Evolutionary conservation across 2,329 filamentous ascomycete genomes (phyloP), one percentile per base, ranked within the genome.

Genomic region (Xenoacremonium recifei): DNA sequence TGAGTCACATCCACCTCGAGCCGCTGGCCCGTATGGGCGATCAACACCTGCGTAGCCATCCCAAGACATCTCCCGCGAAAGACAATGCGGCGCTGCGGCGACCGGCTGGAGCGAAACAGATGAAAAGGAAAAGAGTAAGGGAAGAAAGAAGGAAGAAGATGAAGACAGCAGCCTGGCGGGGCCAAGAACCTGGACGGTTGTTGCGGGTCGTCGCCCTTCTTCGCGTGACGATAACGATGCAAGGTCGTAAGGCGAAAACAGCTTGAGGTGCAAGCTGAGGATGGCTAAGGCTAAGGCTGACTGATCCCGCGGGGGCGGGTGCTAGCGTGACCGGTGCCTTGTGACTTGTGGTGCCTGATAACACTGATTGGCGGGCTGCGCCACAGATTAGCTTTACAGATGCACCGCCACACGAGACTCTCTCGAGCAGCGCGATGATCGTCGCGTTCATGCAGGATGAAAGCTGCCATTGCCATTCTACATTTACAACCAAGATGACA

Each of bases 11-110:
- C 88, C 65, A 87, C 79, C 65, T 84, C 77, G 63, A 96, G 78
- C 70, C 85, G 85, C 76, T 89, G 85, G 75, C 92, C 92, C 69
- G 87, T 90, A 72, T 95, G 91, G 77, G 89, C 90, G 64, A 96
- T 85, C 75, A 89, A 88, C 69, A 96, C 84, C 72, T 89, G 83
- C 66, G 92, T 81, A 73, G 88, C 87, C 89, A 95, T 95, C 70
- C 75, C 79, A 70, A 72, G 71, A 71, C 74, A 77, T 76, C 61
- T 69, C 69, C 64, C 59, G 56, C 58, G 46, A 44, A 55, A 54
- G 52, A 49, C 37, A 41, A 53, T 53, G 52, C 58, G 51, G 59
- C 53, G 50, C 53, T 51, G 48, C 40, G n/a, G 55, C 49, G 50
- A 53, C 55, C 44, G 49, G 38, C 44, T 34, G 34, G 37, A 33